phyloP scores from a whole-genome alignment of 345 rosid genomes.

The Dimocarpus longan region DNA sequence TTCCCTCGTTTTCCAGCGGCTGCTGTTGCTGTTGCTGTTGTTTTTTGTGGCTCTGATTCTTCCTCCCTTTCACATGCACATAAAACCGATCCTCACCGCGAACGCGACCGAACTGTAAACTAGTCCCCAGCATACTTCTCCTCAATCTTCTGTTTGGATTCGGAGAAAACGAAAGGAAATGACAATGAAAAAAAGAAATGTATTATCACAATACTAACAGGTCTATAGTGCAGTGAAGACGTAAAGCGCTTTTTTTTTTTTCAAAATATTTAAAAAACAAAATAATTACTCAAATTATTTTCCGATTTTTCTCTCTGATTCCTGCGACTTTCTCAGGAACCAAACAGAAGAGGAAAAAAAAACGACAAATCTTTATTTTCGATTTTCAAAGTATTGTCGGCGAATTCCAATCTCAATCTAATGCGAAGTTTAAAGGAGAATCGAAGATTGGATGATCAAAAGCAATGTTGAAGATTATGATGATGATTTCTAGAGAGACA shows the following conservation, averaged over 20 bases:
- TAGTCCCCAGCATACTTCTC: slow-evolving; percentile 36
- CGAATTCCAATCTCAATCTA: slow-evolving; percentile 7
- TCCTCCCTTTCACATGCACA: slow-evolving; percentile 41
- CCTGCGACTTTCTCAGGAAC: slow-evolving; percentile 3
- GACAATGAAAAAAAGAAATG: neutral
- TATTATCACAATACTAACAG: neutral
- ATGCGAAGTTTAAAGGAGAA: neutral
- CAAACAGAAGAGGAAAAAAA: neutral
- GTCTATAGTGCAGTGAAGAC: neutral
- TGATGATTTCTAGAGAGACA: neutral
- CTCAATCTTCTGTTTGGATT: slow-evolving; percentile 14
- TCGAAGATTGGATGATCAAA: neutral
- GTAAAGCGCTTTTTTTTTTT: neutral
- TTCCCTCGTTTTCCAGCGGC: slow-evolving; percentile 22
- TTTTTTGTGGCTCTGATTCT: slow-evolving; percentile 29
- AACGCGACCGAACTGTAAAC: slow-evolving; percentile 32
- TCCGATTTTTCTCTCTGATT: neutral
- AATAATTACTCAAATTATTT: neutral
- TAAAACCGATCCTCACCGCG: slow-evolving; percentile 44
- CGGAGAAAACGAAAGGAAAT: slow-evolving; percentile 7
- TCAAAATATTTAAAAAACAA: neutral
- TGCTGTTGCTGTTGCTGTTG: slow-evolving; percentile 22
- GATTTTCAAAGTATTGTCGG: neutral
- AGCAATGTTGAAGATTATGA: neutral
- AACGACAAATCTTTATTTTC: neutral